Percentiles rank a stretch among this genome's conserved stretches.
phyloP scores from a whole-genome alignment of 2,329 filamentous ascomycete genomes.

The Ophiognomonia clavigignenti-juglandacearum region DNA sequence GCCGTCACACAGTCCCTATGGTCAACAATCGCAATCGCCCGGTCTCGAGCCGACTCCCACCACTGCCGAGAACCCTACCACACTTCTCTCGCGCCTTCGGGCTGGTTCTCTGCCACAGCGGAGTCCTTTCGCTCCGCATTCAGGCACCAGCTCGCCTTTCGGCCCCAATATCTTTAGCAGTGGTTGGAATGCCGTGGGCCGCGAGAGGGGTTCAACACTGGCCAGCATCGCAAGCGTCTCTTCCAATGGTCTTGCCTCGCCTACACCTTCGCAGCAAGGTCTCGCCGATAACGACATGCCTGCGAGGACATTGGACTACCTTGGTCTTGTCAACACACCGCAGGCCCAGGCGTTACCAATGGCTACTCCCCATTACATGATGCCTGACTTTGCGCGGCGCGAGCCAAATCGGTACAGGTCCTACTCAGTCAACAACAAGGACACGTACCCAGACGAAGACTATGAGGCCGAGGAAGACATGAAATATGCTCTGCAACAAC shows the following conservation, averaged over 20 bases:
- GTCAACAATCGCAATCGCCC: constrained; percentile 55
- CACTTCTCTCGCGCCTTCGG: constrained; percentile 77
- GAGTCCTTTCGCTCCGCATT: constrained; percentile 58
- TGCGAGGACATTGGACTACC: constrained; percentile 88
- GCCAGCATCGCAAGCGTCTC: constrained; percentile 78
- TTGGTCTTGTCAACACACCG: constrained; percentile 90
- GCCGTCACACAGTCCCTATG: constrained; percentile 79
- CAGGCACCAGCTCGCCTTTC: constrained; percentile 62
- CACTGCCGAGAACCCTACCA: constrained; percentile 52
- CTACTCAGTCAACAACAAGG: constrained; percentile 97
- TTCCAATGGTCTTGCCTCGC: constrained; percentile 86
- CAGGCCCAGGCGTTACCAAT: constrained; percentile 72
- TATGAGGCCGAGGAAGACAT: constrained; percentile 53
- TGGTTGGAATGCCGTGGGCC: constrained; percentile 72
- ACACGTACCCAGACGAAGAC: constrained; percentile 90
- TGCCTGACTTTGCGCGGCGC: constrained; percentile 64
- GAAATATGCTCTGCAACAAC: constrained; percentile 55
- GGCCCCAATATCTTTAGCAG: constrained; percentile 86
- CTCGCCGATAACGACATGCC: constrained; percentile 81
- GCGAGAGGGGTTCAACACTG: constrained; percentile 82
- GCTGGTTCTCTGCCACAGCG: constrained; percentile 94
- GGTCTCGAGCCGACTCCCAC: constrained; percentile 40
- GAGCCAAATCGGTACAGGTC: constrained; percentile 87
- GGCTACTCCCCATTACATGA: constrained; percentile 69
- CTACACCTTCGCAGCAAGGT: constrained; percentile 79